Evolutionary conservation across 176 grass and related monocot species (phyloP).

Genomic region (Oryza glumipatula): DNA sequence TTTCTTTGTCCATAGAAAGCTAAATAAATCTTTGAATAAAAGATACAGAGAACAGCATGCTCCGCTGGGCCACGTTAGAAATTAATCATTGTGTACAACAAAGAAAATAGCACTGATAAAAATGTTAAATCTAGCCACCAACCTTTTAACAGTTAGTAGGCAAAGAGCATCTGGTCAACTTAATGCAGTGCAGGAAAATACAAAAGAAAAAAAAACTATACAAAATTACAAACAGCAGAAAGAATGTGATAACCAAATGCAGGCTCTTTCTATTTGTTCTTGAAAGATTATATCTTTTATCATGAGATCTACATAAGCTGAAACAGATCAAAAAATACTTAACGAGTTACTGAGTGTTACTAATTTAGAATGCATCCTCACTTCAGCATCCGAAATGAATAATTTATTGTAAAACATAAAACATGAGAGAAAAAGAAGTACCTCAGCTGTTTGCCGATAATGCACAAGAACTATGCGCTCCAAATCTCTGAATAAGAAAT

Average conservation of each 20-base stretch:
- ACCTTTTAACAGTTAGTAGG: background rate
- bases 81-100: background rate
- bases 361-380: background rate
- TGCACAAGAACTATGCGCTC: constrained; percentile 98
- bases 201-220: background rate
- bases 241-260: constrained; percentile 14
- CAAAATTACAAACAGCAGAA: constrained; percentile 18
- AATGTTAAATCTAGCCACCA: background rate
- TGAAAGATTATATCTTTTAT: constrained; percentile 10
- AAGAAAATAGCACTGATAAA: constrained; percentile 8
- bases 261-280: constrained; percentile 3
- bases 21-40: constrained; percentile 14
- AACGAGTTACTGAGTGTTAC: background rate
- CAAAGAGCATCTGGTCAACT: constrained; percentile 14
- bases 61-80: constrained; percentile 4
- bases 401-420: constrained; percentile 35
- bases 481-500: constrained; percentile 77
- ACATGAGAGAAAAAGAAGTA: constrained; percentile 35
- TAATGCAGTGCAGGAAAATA: background rate
- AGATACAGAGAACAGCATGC: background rate
- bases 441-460: constrained; percentile 92
- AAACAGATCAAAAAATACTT: background rate
- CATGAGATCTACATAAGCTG: background rate
- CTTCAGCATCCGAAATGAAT: background rate
- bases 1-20: background rate